Evolutionary conservation across 129 eudicot species (phyloP), one percentile per base, ranked within the genome.

Genomic region (Sambucus nigra): DNA sequence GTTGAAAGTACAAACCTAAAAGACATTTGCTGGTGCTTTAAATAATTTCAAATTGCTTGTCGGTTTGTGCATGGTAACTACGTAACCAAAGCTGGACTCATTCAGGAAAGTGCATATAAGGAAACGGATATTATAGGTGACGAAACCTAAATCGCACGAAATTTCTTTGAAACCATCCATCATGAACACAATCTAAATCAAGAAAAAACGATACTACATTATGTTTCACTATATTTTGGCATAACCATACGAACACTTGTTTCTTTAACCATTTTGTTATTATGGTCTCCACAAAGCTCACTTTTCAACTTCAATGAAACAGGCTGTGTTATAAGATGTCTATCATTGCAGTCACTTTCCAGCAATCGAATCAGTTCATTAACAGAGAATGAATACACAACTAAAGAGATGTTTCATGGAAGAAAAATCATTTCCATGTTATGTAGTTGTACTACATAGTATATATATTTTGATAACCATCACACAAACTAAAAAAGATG

Each of bases 381-480:
- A 31, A 31, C 9, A 31, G 9, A 31, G 1, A 35, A 35, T 35
- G 42, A 15, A 2, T 9, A 35, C 13, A 2, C 5, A 7, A 1
- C 13, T 35, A 35, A 35, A 7, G 6, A 35, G 6, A 35, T 2
- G 42, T 8, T 7, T 2, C 42, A 35, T 35, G 42, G 13, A 35
- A 35, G 42, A 35, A 3, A 29, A 29, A 39, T 42, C 48, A n/a
- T 16, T 57, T 18, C 55, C 25, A 17, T 47, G 55, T 25, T 51
- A 33, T 59, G 17, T 39, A 55, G 13, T 21, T 55, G 24, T 18
- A 59, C 40, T 53, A 11, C 29, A 41, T 51, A 21, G 41, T 46
- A 46, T 41, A 50, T 49, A 48, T 19, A 22, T 12, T 23, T 38
- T 7, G 24, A 49, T 29, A 46, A 53, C 32, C 27, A 26, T 25